Base-by-base conservation (phyloP, 1,139 yeast species). In the Ogataea hybrid region DNA sequence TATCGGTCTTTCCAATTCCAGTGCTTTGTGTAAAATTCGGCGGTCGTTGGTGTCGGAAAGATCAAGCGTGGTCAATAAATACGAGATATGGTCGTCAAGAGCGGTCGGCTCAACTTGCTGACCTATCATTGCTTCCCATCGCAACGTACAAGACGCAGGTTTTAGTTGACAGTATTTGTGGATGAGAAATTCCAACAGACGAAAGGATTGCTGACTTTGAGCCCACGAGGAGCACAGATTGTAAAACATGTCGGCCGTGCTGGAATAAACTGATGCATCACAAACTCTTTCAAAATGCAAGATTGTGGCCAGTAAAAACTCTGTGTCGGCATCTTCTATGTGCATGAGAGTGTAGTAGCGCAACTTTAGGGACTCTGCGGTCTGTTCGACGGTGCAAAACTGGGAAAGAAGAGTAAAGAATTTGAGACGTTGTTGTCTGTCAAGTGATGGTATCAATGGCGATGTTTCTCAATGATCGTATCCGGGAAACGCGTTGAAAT, bases 151-250 rank as follows among this genome's bases (percentile, higher is more conserved):
- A 11, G 21, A 20, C 5, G 16, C 7, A 15, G 35, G 33, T 10
- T 30, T 23, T 11, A 32, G 22, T 5, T 5, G 7, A 2, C 29
- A 34, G 28, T 42, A 42, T 30, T 28, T 23, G 4, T 38, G 27
- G 3, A 38, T 21, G 17, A 42, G 30, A 18, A 16, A 42, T 1
- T 29, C 23, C 22, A 42, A 14, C 11, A 42, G 31, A n/a, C 16
- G 15, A 8, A 42, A 14, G 2, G 42, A 21, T 12, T 18, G 14
- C 8, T 32, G 25, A 21, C 8, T 15, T n/a, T 28, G 16, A 9
- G 18, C 27, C 40, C 40, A 38, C 5, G 12, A 18, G 17, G 38
- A 16, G 35, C 45, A 42, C 5, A 42, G 20, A 12, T 32, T 16
- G 28, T 42, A 16, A 27, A 42, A 42, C 9, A 17, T 22, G 12